Evolutionary conservation across 2,329 filamentous ascomycete species (phyloP).

Genomic region (Penicillium sp.): DNA sequence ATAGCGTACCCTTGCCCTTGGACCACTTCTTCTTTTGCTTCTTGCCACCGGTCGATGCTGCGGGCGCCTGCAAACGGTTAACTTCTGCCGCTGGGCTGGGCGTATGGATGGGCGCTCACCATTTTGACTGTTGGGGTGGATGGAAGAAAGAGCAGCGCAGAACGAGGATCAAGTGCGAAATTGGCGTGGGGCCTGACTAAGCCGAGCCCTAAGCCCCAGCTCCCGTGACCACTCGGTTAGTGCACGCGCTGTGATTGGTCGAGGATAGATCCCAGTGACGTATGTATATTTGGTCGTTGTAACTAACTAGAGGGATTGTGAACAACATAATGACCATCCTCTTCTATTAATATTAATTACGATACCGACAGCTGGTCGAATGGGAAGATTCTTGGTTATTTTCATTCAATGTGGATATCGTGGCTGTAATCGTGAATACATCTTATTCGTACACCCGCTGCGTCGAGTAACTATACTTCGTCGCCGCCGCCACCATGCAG

Average conservation of each 20-base stretch:
- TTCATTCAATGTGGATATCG: no score
- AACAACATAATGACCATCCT: no score
- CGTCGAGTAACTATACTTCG: no score
- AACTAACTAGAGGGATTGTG: no score
- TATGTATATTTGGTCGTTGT: no score
- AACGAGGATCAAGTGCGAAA: conserved; percentile 25
- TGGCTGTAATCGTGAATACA: no score
- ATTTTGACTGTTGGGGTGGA: conserved; percentile 29
- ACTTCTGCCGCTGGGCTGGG: conserved; percentile 7
- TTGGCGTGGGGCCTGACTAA: conserved; percentile 28
- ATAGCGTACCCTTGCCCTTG: conserved; percentile 54
- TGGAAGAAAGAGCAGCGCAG: conserved; percentile 20
- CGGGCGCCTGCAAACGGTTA: conserved; percentile 40
- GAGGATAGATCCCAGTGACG: no score
- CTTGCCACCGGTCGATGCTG: conserved; percentile 49
- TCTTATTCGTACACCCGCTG: no score
- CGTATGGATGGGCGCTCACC: conserved; percentile 20
- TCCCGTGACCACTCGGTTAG: conserved; percentile 22
- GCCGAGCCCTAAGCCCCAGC: conserved; percentile 28
- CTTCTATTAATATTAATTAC: no score
- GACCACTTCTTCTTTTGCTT: conserved; percentile 59
- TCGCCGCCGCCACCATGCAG: no score
- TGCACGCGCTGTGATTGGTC: conserved; percentile 13
- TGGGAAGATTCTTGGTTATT: no score
- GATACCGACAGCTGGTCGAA: no score